These are phyloP conservation scores for Scutellaria minor DNA, from an alignment of 257 asterid species.

Conservation along the genomic window DNA sequence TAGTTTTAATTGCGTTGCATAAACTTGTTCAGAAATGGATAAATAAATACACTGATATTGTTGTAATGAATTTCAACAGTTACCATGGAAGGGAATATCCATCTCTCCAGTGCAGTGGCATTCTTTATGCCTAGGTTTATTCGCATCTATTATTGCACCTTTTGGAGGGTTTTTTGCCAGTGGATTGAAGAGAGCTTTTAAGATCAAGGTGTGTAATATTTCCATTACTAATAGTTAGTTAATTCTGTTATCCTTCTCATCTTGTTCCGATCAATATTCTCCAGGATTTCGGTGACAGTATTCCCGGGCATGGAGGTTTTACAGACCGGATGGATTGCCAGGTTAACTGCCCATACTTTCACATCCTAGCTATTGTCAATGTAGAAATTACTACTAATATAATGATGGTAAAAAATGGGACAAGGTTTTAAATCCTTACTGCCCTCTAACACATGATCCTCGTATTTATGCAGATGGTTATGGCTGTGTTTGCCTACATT, in stretches of 20 bases:
- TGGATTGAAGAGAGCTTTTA: slow-evolving; percentile 89
- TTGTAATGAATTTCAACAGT: slow-evolving; percentile 44
- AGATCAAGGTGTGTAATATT: slow-evolving; percentile 64
- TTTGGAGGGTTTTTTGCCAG: slow-evolving; percentile 96
- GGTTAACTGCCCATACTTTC: slow-evolving; percentile 35
- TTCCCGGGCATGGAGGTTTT: slow-evolving; percentile 79
- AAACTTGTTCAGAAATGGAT: neutral
- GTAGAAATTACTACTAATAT: too few species aligned
- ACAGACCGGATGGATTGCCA: slow-evolving; percentile 82
- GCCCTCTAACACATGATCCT: neutral
- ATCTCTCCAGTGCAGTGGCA: slow-evolving; percentile 86
- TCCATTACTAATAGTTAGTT: neutral
- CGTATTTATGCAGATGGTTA: slow-evolving; percentile 59
- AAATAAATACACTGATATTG: neutral
- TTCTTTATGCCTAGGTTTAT: slow-evolving; percentile 70
- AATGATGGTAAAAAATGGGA: too few species aligned
- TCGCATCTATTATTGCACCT: slow-evolving; percentile 90
- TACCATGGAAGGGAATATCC: slow-evolving; percentile 68
- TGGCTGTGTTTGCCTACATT: slow-evolving; percentile 71
- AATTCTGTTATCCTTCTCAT: neutral
- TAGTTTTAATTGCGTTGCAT: neutral
- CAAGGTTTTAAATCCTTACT: neutral
- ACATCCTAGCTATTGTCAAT: too few species aligned
- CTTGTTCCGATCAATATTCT: neutral
- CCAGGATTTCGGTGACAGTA: slow-evolving; percentile 72